Conservation (phyloP, 1,284 basidiomycete genomes). For the Naganishia sp. region DNA sequence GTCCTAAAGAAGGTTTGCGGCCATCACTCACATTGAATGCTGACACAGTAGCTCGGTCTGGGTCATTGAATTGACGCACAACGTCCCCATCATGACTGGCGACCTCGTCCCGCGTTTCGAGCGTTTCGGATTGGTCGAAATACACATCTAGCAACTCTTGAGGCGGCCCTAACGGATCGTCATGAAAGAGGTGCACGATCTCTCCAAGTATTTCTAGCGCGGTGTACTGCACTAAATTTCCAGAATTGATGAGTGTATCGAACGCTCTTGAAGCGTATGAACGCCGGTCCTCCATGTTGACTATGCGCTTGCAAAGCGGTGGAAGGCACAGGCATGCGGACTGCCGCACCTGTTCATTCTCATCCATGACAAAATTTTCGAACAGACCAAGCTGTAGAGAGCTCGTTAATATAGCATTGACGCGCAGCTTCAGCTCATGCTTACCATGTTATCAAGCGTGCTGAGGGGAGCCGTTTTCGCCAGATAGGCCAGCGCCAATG, state of each 20-base stretch:
- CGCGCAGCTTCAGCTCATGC: conserved; percentile 40
- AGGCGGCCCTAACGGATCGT: conserved; percentile 68
- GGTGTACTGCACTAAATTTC: conserved; percentile 72
- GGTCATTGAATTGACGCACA: conserved; percentile 51
- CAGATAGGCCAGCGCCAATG: conserved; percentile 81
- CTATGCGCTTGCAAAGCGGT: conserved; percentile 69
- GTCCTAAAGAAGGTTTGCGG: neutral
- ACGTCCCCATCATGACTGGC: conserved; percentile 22
- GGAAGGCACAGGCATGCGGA: conserved; percentile 85
- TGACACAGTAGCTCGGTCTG: conserved; percentile 78
- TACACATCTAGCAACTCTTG: conserved; percentile 77
- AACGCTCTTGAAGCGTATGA: conserved; percentile 67
- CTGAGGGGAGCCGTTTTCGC: conserved; percentile 80
- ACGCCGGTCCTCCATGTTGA: conserved; percentile 59
- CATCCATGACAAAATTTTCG: conserved; percentile 68
- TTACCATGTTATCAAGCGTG: conserved; percentile 67
- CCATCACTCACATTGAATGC: conserved; percentile 72
- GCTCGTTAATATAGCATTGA: conserved; percentile 18
- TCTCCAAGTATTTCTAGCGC: conserved; percentile 89
- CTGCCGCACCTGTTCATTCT: conserved; percentile 81
- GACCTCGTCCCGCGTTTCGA: conserved; percentile 31
- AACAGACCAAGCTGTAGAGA: conserved; percentile 71
- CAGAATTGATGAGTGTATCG: conserved; percentile 66
- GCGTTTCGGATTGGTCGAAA: conserved; percentile 57
- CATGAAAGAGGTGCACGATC: conserved; percentile 80